Evolutionary conservation across 2,329 filamentous ascomycete species (phyloP).

Genomic region (Macrophomina phaseolina): DNA sequence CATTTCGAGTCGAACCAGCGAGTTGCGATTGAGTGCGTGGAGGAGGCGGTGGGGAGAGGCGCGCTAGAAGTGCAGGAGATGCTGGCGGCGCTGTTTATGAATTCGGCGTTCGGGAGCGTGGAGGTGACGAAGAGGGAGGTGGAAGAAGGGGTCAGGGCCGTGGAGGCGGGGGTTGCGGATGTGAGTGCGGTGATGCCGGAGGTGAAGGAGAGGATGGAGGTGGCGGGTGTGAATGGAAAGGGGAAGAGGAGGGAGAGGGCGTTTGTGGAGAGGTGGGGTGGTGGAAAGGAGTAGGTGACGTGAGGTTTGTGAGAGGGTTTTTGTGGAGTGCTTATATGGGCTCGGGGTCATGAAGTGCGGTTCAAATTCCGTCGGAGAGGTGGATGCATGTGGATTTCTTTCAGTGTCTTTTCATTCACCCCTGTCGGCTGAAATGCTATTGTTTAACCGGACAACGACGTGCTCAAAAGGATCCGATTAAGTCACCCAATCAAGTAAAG

Average conservation of each 20-base stretch:
- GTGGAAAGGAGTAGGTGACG: neutral
- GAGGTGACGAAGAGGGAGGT: slow-evolving; percentile 35
- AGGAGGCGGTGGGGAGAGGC: slow-evolving; percentile 43
- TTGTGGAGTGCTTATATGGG: too few species aligned
- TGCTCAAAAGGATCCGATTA: too few species aligned
- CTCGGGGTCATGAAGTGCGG: too few species aligned
- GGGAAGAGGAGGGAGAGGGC: slow-evolving; percentile 14
- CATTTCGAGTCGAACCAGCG: slow-evolving; percentile 42
- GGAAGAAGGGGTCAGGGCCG: slow-evolving; percentile 40
- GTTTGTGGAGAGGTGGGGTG: slow-evolving; percentile 27
- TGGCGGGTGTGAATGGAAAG: slow-evolving; percentile 28
- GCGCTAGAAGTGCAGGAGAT: slow-evolving; percentile 46
- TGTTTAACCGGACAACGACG: too few species aligned
- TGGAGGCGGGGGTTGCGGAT: slow-evolving; percentile 46
- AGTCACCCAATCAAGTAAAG: too few species aligned
- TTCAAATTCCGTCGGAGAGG: too few species aligned
- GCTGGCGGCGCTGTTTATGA: slow-evolving; percentile 45
- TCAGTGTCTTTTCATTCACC: too few species aligned
- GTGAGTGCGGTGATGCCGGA: slow-evolving; percentile 44
- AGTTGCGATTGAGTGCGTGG: slow-evolving; percentile 41
- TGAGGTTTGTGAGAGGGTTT: neutral
- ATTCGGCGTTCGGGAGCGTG: slow-evolving; percentile 41
- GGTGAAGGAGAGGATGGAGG: slow-evolving; percentile 42
- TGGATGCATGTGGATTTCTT: too few species aligned
- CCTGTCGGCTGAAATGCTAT: too few species aligned